Conservation (phyloP, 768 basidiomycete genomes). For the Suillus occidentalis region DNA sequence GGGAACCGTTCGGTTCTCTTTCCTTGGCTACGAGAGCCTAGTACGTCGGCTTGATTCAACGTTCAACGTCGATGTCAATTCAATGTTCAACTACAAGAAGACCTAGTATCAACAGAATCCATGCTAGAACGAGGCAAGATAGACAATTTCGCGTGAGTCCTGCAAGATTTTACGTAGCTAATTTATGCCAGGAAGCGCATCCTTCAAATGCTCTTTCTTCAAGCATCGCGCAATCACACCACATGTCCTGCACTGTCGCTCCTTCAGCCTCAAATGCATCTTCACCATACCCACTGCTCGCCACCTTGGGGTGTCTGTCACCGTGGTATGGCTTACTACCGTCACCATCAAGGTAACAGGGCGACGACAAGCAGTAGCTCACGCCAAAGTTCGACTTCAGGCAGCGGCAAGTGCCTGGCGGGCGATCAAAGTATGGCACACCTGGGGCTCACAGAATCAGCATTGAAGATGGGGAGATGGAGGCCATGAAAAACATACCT, state of each 20-base stretch:
- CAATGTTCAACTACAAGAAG: background rate
- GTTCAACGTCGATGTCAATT: no score
- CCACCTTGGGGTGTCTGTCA: background rate
- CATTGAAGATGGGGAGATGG: background rate
- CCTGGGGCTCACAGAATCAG: background rate
- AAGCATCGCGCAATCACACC: conserved; percentile 19
- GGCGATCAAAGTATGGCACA: background rate
- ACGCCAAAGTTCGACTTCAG: background rate
- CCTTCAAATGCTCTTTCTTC: conserved; percentile 23
- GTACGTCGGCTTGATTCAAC: no score
- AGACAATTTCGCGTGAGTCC: background rate
- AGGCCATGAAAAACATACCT: background rate
- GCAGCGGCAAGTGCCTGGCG: background rate
- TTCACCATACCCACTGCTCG: background rate
- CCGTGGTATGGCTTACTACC: background rate
- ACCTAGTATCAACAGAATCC: background rate
- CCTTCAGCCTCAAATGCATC: conserved; percentile 17
- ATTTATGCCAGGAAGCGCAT: conserved; percentile 17
- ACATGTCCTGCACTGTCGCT: conserved; percentile 19
- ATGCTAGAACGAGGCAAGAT: background rate
- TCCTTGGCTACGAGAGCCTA: no score
- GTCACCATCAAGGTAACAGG: background rate
- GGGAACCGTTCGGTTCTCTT: no score
- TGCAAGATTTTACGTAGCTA: background rate
- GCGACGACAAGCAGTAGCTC: background rate